phyloP scores from a whole-genome alignment of 192 early-diverging fungal genomes.

The Cetraspora pellucida region DNA sequence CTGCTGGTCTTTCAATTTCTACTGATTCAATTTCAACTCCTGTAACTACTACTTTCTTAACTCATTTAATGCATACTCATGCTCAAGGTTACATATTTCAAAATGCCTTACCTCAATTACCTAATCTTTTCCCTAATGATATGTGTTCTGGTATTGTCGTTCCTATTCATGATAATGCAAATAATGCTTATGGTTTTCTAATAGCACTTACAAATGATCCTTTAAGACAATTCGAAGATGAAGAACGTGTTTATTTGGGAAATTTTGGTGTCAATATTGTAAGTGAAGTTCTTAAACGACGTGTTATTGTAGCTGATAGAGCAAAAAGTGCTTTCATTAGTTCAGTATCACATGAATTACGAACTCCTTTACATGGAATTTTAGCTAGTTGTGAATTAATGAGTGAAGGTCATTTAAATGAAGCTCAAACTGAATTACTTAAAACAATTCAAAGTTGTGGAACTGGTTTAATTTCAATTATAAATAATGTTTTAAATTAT shows the following conservation, averaged over 20 bases:
- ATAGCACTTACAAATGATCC: slow-evolving; percentile 40
- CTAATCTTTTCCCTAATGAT: not conserved
- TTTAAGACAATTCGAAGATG: slow-evolving; percentile 40
- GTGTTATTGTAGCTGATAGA: slow-evolving; percentile 51
- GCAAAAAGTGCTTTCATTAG: slow-evolving; percentile 51
- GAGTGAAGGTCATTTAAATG: slow-evolving; percentile 30
- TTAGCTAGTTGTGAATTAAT: slow-evolving; percentile 53
- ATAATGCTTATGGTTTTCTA: slow-evolving; percentile 36
- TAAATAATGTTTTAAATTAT: slow-evolving; percentile 46
- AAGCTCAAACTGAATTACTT: slow-evolving; percentile 41
- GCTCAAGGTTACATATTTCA: slow-evolving; percentile 26
- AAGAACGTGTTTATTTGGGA: slow-evolving; percentile 49
- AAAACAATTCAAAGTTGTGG: slow-evolving; percentile 46
- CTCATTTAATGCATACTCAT: slow-evolving; percentile 10
- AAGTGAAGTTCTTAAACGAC: slow-evolving; percentile 44
- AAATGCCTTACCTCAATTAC: slow-evolving; percentile 26
- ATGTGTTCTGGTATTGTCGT: slow-evolving; percentile 38
- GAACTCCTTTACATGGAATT: slow-evolving; percentile 57
- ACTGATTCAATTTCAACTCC: not conserved
- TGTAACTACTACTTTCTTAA: not conserved
- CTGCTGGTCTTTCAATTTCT: slow-evolving; percentile 2
- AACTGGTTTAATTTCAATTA: slow-evolving; percentile 38
- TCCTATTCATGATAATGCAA: slow-evolving; percentile 23
- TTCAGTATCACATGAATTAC: slow-evolving; percentile 54
- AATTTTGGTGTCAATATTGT: slow-evolving; percentile 54